Conservation (phyloP, 345 rosid species). For the Lepidium aucheri region DNA sequence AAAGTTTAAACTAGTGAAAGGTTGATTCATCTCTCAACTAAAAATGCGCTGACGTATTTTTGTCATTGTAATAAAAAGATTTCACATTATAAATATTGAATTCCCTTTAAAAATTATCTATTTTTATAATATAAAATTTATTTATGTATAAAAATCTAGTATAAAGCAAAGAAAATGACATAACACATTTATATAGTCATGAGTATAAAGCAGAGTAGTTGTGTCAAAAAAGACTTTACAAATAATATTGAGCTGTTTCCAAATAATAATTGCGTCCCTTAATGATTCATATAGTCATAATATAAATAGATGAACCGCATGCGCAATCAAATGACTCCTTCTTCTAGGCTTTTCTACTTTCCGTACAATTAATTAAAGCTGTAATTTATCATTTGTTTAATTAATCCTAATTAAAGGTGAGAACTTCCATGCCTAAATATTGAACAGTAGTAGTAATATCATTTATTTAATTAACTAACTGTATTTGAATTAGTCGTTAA, state of each 20-base stretch:
- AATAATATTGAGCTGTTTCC: conserved; percentile 11
- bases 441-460: too few relatives aligned
- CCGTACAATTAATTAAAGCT: conserved; percentile 28
- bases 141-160: too few relatives aligned
- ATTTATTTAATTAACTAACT: too few relatives aligned
- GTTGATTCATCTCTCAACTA: conserved; percentile 10
- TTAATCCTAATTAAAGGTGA: neutral
- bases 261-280: conserved; percentile 9
- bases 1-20: conserved; percentile 5
- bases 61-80: neutral
- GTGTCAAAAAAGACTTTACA: conserved; percentile 8
- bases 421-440: conserved; percentile 5
- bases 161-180: conserved; percentile 12
- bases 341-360: conserved; percentile 16
- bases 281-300: conserved; percentile 21
- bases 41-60: neutral
- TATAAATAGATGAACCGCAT: neutral
- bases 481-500: conserved; percentile 1
- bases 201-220: neutral
- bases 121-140: neutral
- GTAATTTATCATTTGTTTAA: conserved; percentile 3
- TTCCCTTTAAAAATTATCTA: neutral
- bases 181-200: too few relatives aligned
- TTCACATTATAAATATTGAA: neutral
- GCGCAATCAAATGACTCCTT: conserved; percentile 27